Evolutionary conservation across 2,329 filamentous ascomycete species (phyloP).

Genomic region (Gremmenia infestans): DNA sequence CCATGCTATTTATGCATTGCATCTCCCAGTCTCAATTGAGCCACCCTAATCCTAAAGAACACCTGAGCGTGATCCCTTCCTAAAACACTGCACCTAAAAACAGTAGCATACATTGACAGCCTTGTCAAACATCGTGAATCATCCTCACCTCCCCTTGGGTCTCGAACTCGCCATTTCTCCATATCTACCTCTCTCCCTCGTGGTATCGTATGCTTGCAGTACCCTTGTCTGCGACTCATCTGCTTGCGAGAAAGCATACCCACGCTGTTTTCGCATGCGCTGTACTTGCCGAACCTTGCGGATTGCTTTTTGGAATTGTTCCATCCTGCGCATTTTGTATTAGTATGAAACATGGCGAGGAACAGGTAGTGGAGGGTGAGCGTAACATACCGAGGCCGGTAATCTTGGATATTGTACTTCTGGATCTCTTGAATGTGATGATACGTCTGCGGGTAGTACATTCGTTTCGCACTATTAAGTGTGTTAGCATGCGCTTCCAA

Average conservation of each 20-base stretch:
- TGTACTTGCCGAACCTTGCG: conserved; percentile 97
- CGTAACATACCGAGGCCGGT: conserved; percentile 73
- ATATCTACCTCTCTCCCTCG: conserved; percentile 81
- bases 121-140: conserved; percentile 8
- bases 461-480: conserved; percentile 63
- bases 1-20: background rate
- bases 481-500: conserved; percentile 15
- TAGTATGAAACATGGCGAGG: background rate
- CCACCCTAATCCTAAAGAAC: background rate
- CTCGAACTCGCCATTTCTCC: conserved; percentile 72
- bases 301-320: conserved; percentile 99
- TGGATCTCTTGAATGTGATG: conserved; percentile 99
- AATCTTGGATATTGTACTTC: conserved; percentile 99
- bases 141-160: conserved; percentile 13
- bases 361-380: background rate
- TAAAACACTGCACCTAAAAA: background rate
- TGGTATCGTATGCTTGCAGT: conserved; percentile 96
- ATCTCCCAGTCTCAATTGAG: background rate
- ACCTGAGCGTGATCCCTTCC: background rate
- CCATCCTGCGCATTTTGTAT: conserved; percentile 63
- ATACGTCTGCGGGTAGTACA: conserved; percentile 94
- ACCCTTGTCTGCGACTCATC: conserved; percentile 95
- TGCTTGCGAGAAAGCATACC: conserved; percentile 96
- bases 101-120: conserved; percentile 6
- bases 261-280: conserved; percentile 97